Percentiles rank a stretch among this genome's conserved stretches.
These are phyloP conservation scores for Vanilla planifolia DNA, from an alignment of 106 monocot genomes.

Conservation along the genomic window DNA sequence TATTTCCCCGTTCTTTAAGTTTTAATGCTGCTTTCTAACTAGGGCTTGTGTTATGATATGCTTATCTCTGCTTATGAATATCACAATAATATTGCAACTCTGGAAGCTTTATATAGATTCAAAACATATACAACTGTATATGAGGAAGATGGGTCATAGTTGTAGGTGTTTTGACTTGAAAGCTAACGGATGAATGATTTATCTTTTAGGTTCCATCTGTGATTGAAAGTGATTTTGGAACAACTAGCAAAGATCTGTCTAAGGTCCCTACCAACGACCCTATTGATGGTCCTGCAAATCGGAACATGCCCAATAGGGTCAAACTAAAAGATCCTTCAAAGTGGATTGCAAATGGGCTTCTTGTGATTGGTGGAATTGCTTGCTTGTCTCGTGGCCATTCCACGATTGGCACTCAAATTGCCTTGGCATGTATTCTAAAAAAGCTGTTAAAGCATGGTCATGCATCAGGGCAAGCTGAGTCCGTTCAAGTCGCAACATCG, in stretches of 20 bases:
- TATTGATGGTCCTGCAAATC: not conserved
- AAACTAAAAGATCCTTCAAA: conserved; percentile 26
- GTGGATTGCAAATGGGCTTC: conserved; percentile 67
- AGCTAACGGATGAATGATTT: not conserved
- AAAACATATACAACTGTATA: no score
- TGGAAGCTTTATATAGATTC: no score
- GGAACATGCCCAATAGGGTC: not conserved
- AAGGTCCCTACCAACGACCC: not conserved
- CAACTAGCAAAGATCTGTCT: not conserved
- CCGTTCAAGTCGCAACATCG: not conserved
- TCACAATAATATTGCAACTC: no score
- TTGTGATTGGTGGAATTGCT: conserved; percentile 66
- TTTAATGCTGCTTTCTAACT: no score
- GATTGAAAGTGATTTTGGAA: conserved; percentile 25
- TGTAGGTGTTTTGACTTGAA: not conserved
- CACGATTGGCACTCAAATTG: conserved; percentile 57
- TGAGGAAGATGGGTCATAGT: no score
- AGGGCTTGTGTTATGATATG: no score
- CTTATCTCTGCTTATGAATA: no score
- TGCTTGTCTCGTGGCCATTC: conserved; percentile 67
- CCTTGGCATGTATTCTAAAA: conserved; percentile 77
- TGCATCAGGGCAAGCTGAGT: conserved; percentile 8
- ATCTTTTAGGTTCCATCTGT: conserved; percentile 46
- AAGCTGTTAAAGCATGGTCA: conserved; percentile 44
- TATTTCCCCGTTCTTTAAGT: no score